phyloP scores from a whole-genome alignment of 371 early-diverging fungal species.

The Rhizomucor miehei region DNA sequence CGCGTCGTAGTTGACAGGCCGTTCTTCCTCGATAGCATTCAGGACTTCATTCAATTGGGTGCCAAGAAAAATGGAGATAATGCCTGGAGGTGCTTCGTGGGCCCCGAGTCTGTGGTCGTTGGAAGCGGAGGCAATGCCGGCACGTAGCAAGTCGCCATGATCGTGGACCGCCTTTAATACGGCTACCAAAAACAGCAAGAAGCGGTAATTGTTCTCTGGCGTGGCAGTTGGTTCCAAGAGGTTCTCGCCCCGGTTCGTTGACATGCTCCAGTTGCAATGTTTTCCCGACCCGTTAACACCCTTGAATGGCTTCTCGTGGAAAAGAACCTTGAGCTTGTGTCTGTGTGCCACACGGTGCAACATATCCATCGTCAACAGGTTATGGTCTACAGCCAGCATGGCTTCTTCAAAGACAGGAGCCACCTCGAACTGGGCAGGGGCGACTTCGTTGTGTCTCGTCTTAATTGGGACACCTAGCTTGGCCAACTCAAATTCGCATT shows the following conservation, averaged over 20 bases:
- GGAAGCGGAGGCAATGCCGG: constrained; percentile 87
- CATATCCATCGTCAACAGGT: constrained; percentile 95
- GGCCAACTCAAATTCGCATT: constrained; percentile 91
- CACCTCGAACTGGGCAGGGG: constrained; percentile 96
- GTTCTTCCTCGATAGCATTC: constrained; percentile 83
- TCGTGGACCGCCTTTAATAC: constrained; percentile 87
- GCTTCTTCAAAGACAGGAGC: constrained; percentile 98
- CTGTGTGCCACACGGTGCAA: constrained; percentile 96
- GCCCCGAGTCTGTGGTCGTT: constrained; percentile 98
- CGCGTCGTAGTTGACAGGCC: constrained; percentile 80
- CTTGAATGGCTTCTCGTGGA: constrained; percentile 99
- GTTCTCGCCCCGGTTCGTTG: constrained; percentile 93
- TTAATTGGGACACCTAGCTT: constrained; percentile 96
- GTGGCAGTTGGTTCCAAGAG: constrained; percentile 89
- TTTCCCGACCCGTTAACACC: constrained; percentile 98
- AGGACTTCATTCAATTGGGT: constrained; percentile 93
- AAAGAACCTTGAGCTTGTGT: constrained; percentile 94
- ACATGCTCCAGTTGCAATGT: constrained; percentile 99
- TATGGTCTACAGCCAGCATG: constrained; percentile 97
- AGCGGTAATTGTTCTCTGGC: constrained; percentile 95
- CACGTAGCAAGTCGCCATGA: constrained; percentile 70
- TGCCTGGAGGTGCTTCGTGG: constrained; percentile 97
- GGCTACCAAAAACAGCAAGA: constrained; percentile 91
- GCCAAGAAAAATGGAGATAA: constrained; percentile 95
- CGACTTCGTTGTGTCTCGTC: constrained; percentile 99